A percentile compares a stretch with the other conserved stretches of the same genome.
Conservation (phyloP, 345 rosid species). For the Dovyalis caffra region DNA sequence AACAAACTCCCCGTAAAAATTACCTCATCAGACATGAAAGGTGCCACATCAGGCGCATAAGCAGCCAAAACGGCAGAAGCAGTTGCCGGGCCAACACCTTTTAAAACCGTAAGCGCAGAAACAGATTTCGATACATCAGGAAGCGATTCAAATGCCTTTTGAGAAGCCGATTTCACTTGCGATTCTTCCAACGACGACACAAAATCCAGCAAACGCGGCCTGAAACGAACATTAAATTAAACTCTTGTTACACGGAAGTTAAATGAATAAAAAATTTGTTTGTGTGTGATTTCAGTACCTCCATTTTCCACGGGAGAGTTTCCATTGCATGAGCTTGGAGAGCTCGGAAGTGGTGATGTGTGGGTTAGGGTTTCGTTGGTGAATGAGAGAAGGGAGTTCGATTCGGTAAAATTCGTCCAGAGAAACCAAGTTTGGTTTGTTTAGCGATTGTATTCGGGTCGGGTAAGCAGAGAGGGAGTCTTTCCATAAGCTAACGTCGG, state of each 20-base stretch:
- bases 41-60: constrained; percentile 71
- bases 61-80: constrained; percentile 91
- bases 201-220: constrained; percentile 78
- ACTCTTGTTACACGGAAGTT: too few species aligned
- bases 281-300: constrained; percentile 44
- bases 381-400: constrained; percentile 62
- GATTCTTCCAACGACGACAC: constrained; percentile 70
- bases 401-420: constrained; percentile 72
- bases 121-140: constrained; percentile 74
- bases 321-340: constrained; percentile 85
- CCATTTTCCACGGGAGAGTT: constrained; percentile 95
- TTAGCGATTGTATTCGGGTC: constrained; percentile 48
- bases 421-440: constrained; percentile 64
- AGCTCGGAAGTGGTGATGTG: constrained; percentile 73
- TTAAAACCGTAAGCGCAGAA: constrained; percentile 67
- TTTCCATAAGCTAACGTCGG: constrained; percentile 53
- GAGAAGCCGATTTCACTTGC: constrained; percentile 63
- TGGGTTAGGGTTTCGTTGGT: constrained; percentile 72
- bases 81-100: constrained; percentile 92
- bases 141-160: constrained; percentile 67
- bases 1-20: neutral
- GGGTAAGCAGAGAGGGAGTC: constrained; percentile 58
- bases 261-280: too few species aligned
- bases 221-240: constrained; percentile 15
- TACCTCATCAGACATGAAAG: constrained; percentile 94